These are phyloP conservation scores for Tylopilus sp. DNA, from an alignment of 768 basidiomycete species.

Conservation along the genomic window DNA sequence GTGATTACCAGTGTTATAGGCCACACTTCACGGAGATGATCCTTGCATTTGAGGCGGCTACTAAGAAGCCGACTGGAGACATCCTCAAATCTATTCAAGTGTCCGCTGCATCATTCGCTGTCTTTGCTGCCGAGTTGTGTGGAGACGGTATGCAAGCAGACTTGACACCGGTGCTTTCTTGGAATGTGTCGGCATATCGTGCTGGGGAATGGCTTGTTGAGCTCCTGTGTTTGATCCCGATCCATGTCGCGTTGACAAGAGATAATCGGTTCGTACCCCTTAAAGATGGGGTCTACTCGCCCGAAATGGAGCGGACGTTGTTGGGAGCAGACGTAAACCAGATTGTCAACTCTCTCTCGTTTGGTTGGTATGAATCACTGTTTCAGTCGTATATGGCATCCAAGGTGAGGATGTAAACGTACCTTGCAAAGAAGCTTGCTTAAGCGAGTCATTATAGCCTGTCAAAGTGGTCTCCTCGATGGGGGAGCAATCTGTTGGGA, in stretches of 20 bases:
- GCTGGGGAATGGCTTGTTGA: conserved; percentile 63
- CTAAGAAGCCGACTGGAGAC: conserved; percentile 51
- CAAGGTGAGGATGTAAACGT: conserved; percentile 39
- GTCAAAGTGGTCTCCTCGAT: conserved; percentile 66
- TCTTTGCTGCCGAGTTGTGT: conserved; percentile 22
- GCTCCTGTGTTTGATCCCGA: conserved; percentile 58
- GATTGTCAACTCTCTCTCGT: conserved; percentile 53
- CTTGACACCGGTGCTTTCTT: conserved; percentile 4
- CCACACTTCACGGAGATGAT: conserved; percentile 47
- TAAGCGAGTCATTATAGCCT: conserved; percentile 34
- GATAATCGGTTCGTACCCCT: conserved; percentile 62
- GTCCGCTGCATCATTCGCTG: conserved; percentile 27
- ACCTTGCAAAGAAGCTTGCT: background rate
- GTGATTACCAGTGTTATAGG: conserved; percentile 32
- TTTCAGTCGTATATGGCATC: conserved; percentile 60
- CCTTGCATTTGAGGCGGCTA: conserved; percentile 42
- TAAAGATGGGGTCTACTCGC: conserved; percentile 53
- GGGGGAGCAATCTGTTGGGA: conserved; percentile 68
- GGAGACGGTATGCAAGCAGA: background rate
- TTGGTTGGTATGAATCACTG: conserved; percentile 65
- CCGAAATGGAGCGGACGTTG: conserved; percentile 47
- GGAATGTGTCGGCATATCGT: conserved; percentile 38
- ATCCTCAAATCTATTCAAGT: conserved; percentile 39
- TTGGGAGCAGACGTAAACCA: conserved; percentile 56
- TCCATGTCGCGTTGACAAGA: conserved; percentile 56